Evolutionary conservation across 495 filamentous ascomycete species (phyloP), one percentile per base, ranked within the genome.

Genomic region (Penicillium macrosclerotiorum): DNA sequence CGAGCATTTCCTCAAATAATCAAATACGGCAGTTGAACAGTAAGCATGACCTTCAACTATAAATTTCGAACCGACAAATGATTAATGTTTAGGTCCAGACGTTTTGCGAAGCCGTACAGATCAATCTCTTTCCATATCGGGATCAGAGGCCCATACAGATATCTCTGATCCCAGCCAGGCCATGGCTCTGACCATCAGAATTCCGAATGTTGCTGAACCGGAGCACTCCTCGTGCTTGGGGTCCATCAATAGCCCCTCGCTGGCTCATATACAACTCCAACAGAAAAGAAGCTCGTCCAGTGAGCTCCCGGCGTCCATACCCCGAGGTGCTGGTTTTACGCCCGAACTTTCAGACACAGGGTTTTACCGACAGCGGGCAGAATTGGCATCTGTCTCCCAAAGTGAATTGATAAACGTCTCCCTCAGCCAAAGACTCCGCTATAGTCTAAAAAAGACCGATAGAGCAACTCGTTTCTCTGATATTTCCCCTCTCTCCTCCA

Each of bases 391-490:
- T 0, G 14, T 57, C 8, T 46, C 57, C 0, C 47, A 51, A 8
- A 57, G 65, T 9, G 68, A 69, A 40, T 49, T 70, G 2, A 72
- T 72, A 27, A 72, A 70, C 22, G 14, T 62, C 4, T 60, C 62
- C 1, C 25, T 51, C 5, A 19, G 42, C 8, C 48, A 57, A 41
- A 55, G 59, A 25, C 39, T 25, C 5, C 52, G 33, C 4, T 37
- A 17, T 11, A 32, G 5, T 17, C n/a, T 5, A 5, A 9, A 23
- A 20, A 34, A 13, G 3, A 16, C n/a, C 2, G 33, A 19, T 1
- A 22, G 11, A 1, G 5, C 33, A 5, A 17, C 6, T 11, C 16
- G 5, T 3, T 42, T 26, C 18, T 32, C 20, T 19, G 24, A 19
- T 3, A 32, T 29, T 14, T 33, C 30, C 5, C 29, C 40, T 0